Percentiles rank a stretch among this genome's conserved stretches.
phyloP scores from a whole-genome alignment of 2,329 filamentous ascomycete genomes.

The Biscogniauxia sp. region DNA sequence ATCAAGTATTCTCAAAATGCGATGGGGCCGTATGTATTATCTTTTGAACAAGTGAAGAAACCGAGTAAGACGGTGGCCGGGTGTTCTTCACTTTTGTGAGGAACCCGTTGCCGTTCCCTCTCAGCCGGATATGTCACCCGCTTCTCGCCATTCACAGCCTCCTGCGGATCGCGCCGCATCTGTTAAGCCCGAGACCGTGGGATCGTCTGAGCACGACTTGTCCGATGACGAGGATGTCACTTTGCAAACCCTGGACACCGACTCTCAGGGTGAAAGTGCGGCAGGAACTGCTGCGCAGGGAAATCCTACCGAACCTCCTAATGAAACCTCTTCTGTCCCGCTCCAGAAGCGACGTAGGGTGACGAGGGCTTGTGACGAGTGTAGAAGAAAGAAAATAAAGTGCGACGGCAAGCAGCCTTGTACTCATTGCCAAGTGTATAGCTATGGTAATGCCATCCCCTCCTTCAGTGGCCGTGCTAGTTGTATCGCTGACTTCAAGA shows the following conservation, averaged over 20 bases:
- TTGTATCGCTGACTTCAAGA: slow-evolving; percentile 21
- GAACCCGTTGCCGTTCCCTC: slow-evolving; percentile 16
- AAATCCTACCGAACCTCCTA: slow-evolving; percentile 25
- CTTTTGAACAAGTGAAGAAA: slow-evolving; percentile 21
- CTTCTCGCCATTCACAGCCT: slow-evolving; percentile 28
- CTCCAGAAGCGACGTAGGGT: slow-evolving; percentile 76
- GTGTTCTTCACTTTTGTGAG: slow-evolving; percentile 12
- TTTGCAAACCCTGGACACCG: slow-evolving; percentile 16
- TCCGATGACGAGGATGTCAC: slow-evolving; percentile 39
- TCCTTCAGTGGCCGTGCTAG: slow-evolving; percentile 1
- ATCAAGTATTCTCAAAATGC: slow-evolving; percentile 20
- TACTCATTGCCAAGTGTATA: slow-evolving; percentile 97
- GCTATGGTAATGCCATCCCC: slow-evolving; percentile 68
- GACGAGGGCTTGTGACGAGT: slow-evolving; percentile 73
- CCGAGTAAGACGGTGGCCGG: slow-evolving; percentile 17
- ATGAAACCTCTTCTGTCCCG: slow-evolving; percentile 48
- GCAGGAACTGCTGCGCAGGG: slow-evolving; percentile 32
- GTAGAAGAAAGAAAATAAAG: slow-evolving; percentile 82
- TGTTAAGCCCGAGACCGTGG: slow-evolving; percentile 32
- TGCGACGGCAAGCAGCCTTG: slow-evolving; percentile 85
- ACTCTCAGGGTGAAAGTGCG: slow-evolving; percentile 40
- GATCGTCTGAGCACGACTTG: slow-evolving; percentile 34
- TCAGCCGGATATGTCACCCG: slow-evolving; percentile 28
- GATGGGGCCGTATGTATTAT: slow-evolving; percentile 13
- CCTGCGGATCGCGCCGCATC: slow-evolving; percentile 26